Conservation (phyloP, 163 green algal species). For the Prototheca wickerhamii region DNA sequence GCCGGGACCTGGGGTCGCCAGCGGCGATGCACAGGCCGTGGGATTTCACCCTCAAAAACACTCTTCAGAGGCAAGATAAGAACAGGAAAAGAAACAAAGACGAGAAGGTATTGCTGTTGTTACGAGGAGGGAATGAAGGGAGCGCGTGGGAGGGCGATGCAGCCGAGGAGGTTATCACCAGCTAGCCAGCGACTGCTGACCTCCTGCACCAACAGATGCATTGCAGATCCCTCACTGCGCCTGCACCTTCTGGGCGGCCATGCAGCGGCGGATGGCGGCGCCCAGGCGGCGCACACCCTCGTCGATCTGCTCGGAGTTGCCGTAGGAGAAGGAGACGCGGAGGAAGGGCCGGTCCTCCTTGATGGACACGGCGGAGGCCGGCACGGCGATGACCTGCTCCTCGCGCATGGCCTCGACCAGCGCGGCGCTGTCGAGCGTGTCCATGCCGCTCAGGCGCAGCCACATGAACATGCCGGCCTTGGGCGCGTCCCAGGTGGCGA, state of each 20-base stretch:
- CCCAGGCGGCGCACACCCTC: slow-evolving; percentile 41
- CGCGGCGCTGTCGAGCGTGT: slow-evolving; percentile 25
- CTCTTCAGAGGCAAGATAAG: no score
- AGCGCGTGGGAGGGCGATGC: no score
- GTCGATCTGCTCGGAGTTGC: slow-evolving; percentile 18
- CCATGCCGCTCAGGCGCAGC: slow-evolving; percentile 26
- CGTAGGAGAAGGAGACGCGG: slow-evolving; percentile 40
- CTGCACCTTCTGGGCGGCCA: not conserved
- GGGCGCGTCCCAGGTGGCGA: slow-evolving; percentile 42
- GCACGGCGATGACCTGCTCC: slow-evolving; percentile 45
- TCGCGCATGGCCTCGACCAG: slow-evolving; percentile 36
- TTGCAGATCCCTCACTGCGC: not conserved
- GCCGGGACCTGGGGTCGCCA: no score
- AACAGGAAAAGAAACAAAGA: no score
- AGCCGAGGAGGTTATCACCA: no score
- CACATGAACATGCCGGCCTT: slow-evolving; percentile 70
- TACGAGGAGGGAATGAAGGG: no score
- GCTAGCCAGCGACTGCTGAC: not conserved
- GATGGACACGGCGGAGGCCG: slow-evolving; percentile 24
- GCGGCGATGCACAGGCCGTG: no score
- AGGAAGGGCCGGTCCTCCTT: slow-evolving; percentile 15
- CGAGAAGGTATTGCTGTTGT: no score
- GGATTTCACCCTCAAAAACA: no score
- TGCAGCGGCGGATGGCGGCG: slow-evolving; percentile 8
- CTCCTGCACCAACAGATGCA: not conserved